These are phyloP conservation scores for Chrysoporthe austroafricana DNA, from an alignment of 2,329 filamentous ascomycete species.

Conservation along the genomic window DNA sequence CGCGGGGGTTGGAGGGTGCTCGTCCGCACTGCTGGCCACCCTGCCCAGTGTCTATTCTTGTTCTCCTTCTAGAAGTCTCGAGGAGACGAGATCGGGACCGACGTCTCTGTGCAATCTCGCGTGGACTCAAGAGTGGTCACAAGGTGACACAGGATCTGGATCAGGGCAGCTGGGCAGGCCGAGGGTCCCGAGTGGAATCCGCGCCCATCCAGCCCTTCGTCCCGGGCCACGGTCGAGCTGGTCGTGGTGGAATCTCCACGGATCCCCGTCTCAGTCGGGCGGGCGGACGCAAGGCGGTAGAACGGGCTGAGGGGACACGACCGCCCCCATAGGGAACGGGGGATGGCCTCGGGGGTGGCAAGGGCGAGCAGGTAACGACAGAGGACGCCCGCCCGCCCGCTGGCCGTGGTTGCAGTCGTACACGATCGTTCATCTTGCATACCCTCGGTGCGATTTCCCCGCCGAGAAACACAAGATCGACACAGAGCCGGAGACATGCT, in stretches of 20 bases:
- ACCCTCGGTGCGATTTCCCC: conserved; percentile 14
- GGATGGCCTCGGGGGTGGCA: not conserved
- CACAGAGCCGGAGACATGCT: conserved; percentile 4
- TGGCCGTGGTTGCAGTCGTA: conserved; percentile 19
- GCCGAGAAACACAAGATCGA: conserved; percentile 14
- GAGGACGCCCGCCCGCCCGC: not conserved
- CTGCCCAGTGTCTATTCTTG: not conserved
- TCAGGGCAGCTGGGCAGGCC: conserved; percentile 9
- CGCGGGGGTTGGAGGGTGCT: not conserved
- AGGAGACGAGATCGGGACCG: conserved; percentile 6
- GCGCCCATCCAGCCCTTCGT: not conserved
- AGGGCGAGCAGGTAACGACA: not conserved
- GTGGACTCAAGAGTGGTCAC: conserved; percentile 6
- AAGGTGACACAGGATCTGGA: conserved; percentile 24
- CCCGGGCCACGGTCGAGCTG: not conserved
- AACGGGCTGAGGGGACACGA: not conserved
- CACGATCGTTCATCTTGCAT: conserved; percentile 28
- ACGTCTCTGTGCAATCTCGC: not conserved
- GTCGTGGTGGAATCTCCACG: not conserved
- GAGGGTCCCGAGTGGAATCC: conserved; percentile 4
- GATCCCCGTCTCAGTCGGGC: not conserved
- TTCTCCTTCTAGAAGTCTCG: conserved; percentile 14
- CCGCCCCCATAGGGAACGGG: not conserved
- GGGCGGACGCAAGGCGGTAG: not conserved
- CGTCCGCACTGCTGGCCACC: not conserved